Conservation (phyloP, 2,329 filamentous ascomycete species). For the Amylocarpus encephaloides region DNA sequence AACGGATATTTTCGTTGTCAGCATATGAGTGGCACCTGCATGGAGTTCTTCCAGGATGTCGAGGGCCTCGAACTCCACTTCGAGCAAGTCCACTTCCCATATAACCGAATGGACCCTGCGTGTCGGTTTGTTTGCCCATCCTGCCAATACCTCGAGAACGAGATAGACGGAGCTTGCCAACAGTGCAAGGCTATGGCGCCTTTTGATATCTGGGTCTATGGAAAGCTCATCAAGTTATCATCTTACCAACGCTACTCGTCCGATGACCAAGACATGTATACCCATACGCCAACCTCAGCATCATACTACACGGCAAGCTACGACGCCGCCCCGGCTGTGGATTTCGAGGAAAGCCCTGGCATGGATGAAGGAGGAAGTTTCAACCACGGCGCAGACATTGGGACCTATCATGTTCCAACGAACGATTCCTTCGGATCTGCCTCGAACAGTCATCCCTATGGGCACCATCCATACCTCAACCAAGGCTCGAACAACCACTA, state of each 20-base stretch:
- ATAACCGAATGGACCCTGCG: constrained; percentile 22
- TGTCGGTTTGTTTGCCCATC: constrained; percentile 19
- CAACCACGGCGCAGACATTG: not conserved
- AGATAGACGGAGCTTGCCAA: constrained; percentile 10
- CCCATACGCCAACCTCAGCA: constrained; percentile 2
- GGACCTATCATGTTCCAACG: constrained; percentile 3
- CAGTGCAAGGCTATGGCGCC: constrained; percentile 8
- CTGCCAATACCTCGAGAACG: constrained; percentile 9
- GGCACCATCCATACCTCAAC: constrained; percentile 3
- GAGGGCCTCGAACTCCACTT: constrained; percentile 25
- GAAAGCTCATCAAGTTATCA: constrained; percentile 19
- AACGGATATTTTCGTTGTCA: constrained; percentile 17
- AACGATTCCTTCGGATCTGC: constrained; percentile 3
- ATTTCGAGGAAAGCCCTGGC: constrained; percentile 2
- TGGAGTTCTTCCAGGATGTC: constrained; percentile 10
- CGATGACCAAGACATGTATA: constrained; percentile 13
- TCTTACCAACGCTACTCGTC: constrained; percentile 12
- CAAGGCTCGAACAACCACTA: not conserved
- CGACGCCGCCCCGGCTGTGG: not conserved
- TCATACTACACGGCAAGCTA: constrained; percentile 6
- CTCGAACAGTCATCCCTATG: not conserved
- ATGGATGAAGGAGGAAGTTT: constrained; percentile 6
- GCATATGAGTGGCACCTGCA: constrained; percentile 15
- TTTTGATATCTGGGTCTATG: constrained; percentile 25
- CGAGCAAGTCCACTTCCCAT: constrained; percentile 21